phyloP scores from a whole-genome alignment of 495 filamentous ascomycete species.

The Neurospora sp. region DNA sequence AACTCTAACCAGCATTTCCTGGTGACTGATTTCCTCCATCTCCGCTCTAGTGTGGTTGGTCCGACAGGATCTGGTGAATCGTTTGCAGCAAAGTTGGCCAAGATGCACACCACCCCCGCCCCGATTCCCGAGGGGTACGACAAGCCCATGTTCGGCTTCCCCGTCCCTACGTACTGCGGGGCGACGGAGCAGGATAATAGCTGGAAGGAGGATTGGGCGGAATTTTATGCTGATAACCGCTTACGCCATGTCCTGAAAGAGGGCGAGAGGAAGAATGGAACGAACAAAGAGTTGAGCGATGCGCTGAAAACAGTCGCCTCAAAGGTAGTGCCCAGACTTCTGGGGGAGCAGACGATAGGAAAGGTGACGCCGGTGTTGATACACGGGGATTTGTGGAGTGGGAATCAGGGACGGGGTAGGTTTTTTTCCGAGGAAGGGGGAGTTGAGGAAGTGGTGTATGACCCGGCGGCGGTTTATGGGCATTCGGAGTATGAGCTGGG shows the following conservation, averaged over 20 bases:
- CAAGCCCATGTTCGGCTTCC: slow-evolving; percentile 65
- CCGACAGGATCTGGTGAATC: slow-evolving; percentile 34
- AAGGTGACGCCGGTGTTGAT: slow-evolving; percentile 61
- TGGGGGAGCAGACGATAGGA: slow-evolving; percentile 58
- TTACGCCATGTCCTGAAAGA: slow-evolving; percentile 51
- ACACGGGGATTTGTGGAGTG: slow-evolving; percentile 88
- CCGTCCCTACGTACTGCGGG: slow-evolving; percentile 74
- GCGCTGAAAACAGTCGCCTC: slow-evolving; percentile 53
- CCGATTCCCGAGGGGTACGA: slow-evolving; percentile 50
- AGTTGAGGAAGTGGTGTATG: slow-evolving; percentile 72
- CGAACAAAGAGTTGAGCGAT: slow-evolving; percentile 46
- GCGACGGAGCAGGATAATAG: slow-evolving; percentile 70
- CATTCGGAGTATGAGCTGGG: slow-evolving; percentile 85
- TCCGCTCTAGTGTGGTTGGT: slow-evolving; percentile 27
- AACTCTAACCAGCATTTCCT: slow-evolving; percentile 52
- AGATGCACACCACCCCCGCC: slow-evolving; percentile 67
- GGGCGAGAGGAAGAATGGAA: slow-evolving; percentile 50
- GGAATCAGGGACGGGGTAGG: slow-evolving; percentile 61
- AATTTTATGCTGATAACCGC: slow-evolving; percentile 71
- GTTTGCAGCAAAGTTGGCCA: slow-evolving; percentile 66
- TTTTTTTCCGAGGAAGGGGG: slow-evolving; percentile 43
- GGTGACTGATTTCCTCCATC: slow-evolving; percentile 70
- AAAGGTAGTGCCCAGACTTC: slow-evolving; percentile 58
- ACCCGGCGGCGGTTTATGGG: slow-evolving; percentile 70
- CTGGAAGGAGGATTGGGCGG: slow-evolving; percentile 60